Base-by-base conservation (phyloP, 1,284 basidiomycete species). In the Microbotryomycetes sp. region DNA sequence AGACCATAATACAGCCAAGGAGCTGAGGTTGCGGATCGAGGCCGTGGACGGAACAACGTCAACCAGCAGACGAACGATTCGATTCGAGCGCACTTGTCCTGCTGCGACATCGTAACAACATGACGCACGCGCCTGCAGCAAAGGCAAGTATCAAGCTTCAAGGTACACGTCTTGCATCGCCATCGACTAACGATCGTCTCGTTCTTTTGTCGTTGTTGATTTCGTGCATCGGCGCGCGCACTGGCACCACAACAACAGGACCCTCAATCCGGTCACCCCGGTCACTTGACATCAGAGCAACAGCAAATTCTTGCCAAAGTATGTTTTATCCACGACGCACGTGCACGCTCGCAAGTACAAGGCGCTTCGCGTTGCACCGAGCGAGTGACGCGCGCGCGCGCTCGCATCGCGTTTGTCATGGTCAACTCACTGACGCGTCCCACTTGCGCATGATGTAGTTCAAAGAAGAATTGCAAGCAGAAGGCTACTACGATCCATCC, bases 231-330 rank as follows among this genome's bases (percentile, higher is more conserved):
- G 15, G 49, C 25, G 49, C 25, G 15, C 15, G 19, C 19, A 46
- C 53, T 32, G 25, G 28, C n/a, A n/a, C n/a, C n/a, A n/a, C n/a
- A n/a, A n/a, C n/a, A n/a, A 19, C 58, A 72, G 67, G 63, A 80
- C 71, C 86, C 88, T 3, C 80, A 80, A 6, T 85, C 88, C 9
- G 91, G 91, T 19, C 82, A 87, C 56, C 79, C 90, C 46, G 92
- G 92, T 26, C 91, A 94, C 77, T 82, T 96, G 69, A 84, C 83
- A n/a, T 76, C 81, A 12, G 70, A 78, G 4, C 89, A 94, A 74
- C 81, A 84, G 67, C 80, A 85, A 65, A 81, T 84, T 6, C 84
- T 96, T 59, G 82, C 85, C 48, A 83, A 84, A 71, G 80, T 93
- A 56, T n/a, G 50, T 46, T 6, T 56, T 56, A 30, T 46, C 56